Evolutionary conservation across 768 basidiomycete genomes (phyloP), one percentile per base, ranked within the genome.

Genomic region (Pulveroboletus sp.): DNA sequence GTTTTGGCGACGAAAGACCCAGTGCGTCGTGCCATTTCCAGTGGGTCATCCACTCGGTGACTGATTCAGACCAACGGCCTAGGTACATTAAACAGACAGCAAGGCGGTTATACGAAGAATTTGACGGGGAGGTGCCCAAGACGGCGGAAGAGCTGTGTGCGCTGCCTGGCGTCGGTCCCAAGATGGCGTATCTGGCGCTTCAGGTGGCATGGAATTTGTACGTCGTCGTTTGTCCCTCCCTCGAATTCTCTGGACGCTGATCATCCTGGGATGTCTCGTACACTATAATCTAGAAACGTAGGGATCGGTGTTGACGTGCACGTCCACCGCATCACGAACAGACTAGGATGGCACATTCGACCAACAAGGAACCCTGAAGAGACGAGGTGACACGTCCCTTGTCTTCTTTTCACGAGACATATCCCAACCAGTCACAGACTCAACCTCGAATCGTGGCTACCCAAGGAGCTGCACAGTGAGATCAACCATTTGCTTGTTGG

Each of bases 251-350:
- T n/a, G n/a, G n/a, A n/a, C n/a, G n/a, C 2, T 13, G 11, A 13
- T 11, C 10, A 16, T 40, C 40, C 29, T 27, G 25, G 5, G 25
- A 9, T 9, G 25, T 27, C 27, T 21, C 8, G 16, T 38, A 38
- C 14, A 43, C 40, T 10, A 7, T 14, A 17, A n/a, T 20, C 7
- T 16, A 92, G 89, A 39, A 91, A 93, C 57, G 74, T 78, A 21
- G 95, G 95, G 1, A 95, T 97, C 29, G 95, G 94, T 0, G 95
- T 98, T 0, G 95, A 99, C 57, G 88, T 92, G 0, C 95, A 99
- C 65, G 94, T 97, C 7, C 94, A 97, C 57, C 75, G 95, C 6
- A 97, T 99, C 45, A 94, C 94, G 23, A 94, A 98, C 57, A 75
- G 93, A 14, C 68, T 99, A 2, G 84, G 89, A 34, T 99, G 95